Evolutionary conservation across 139 green algal genomes (phyloP).

Genomic region (Tetraselmis striata): DNA sequence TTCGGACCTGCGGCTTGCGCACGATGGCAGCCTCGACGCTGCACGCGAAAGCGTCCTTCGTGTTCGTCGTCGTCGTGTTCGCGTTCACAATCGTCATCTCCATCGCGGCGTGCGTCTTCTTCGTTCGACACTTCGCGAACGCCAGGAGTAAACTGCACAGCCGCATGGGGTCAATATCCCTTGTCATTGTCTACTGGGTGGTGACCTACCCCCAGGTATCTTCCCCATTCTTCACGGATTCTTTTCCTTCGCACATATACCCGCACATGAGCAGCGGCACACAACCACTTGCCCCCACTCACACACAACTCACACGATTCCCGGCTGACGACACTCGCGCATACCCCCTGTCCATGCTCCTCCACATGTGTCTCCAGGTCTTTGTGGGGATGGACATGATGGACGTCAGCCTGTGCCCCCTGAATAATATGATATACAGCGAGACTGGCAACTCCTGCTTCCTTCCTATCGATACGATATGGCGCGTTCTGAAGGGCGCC

Average conservation of each 20-base stretch:
- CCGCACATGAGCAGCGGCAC: too few species aligned
- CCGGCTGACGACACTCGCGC: not conserved
- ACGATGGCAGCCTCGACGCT: too few species aligned
- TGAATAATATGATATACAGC: not conserved
- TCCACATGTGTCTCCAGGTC: not conserved
- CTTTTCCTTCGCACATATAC: too few species aligned
- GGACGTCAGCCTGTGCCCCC: not conserved
- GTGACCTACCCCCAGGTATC: too few species aligned
- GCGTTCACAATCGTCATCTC: not conserved
- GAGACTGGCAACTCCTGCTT: not conserved
- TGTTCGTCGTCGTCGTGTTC: not conserved
- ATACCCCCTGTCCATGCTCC: not conserved
- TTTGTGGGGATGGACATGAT: not conserved
- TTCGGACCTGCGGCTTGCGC: too few species aligned
- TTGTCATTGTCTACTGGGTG: too few species aligned
- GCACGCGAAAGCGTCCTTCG: not conserved
- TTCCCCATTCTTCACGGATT: too few species aligned
- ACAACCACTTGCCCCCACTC: too few species aligned
- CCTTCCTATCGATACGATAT: not conserved
- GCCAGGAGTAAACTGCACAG: not conserved
- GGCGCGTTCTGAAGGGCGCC: not conserved
- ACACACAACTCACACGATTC: too few species aligned
- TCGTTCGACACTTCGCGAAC: not conserved
- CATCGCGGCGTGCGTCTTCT: not conserved
- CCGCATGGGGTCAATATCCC: too few species aligned